Base-by-base conservation (phyloP, 345 rosid species). In the Linum usitatissimum region DNA sequence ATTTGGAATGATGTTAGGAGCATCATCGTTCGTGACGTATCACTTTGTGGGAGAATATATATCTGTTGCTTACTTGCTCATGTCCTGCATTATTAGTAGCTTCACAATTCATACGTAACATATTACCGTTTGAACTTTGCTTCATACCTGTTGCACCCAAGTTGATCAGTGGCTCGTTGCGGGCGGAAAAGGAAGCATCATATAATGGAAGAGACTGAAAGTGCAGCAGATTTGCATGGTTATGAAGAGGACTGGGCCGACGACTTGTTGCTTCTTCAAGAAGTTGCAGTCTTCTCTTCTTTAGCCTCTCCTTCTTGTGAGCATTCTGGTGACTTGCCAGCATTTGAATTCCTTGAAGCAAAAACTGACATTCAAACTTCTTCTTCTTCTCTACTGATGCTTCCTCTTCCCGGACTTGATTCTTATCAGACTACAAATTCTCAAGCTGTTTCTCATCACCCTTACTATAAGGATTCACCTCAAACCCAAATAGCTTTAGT, bases 291-390 rank as follows among this genome's bases (percentile, higher is more conserved):
- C 70, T 58, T 61, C 61, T 62, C 60, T 40, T 71, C 63, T 64
- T 67, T 18, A 54, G 48, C 59, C 65, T 68, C 45, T 62, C 61
- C 42, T 60, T 56, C 64, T 64, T 40, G 12, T 31, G 70, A 30
- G 62, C 62, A 53, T 66, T 69, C 66, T 69, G 68, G 56, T 63
- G 74, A 30, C 64, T 63, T 67, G 70, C 40, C 66, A 68, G 45
- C 64, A 67, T 54, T 38, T 55, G 23, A 70, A 70, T 45, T 49
- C 57, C 70, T 66, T 63, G 17, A 40, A 30, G 63, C 62, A 74
- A 54, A 54, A 68, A 65, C 63, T 36, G 67, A 12, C 70, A 66
- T 56, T 63, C 57, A 10, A 54, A 60, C 57, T 62, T 62, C 67
- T 71, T 66, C 6, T 66, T 66, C 9, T 18, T 60, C 75, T 72